Evolutionary conservation across 176 grass and related monocot genomes (phyloP), one percentile per base, ranked within the genome.

Genomic region (Juncus inflexus): DNA sequence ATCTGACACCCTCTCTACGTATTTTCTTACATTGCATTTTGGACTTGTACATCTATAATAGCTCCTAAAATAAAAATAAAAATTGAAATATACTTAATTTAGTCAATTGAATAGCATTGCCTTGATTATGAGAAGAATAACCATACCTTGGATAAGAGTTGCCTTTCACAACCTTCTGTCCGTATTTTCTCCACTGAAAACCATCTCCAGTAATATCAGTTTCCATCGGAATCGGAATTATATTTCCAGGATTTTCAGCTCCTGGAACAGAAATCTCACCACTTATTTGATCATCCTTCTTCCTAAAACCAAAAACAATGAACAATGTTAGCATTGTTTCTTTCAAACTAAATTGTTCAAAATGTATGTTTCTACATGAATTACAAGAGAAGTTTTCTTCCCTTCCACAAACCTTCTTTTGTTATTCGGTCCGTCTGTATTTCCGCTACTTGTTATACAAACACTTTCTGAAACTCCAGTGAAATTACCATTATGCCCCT

Each of bases 121-220:
- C 7, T 57, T 57, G 54, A 57, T 57, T 15, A 13, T 57, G 11
- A 4, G 7, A 13, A 13, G 4, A 57, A 4, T 13, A 57, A 57
- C 1, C 35, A 38, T 87, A 87, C 76, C 80, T 83, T 64, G 80
- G 79, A 79, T 79, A 68, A 15, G 70, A 40, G 57, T 83, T 87
- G 1, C 84, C 79, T 54, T 87, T 87, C 6, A 87, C 84, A 16
- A 78, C 84, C 60, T 83, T 87, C 54, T 79, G 84, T 9, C 84
- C 84, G 35, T 83, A 87, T 78, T 79, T 87, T 70, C 79, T 66
- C 84, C 84, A 83, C 49, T 75, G 84, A 62, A 83, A 87, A n/a
- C 70, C 79, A 59, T 87, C 79, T 59, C 47, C 66, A 42, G 64
- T 55, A 4, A 50, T 15, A 39, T 76, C 71, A 4, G 55, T 28